These are phyloP conservation scores for Flaveria bidentis DNA, from an alignment of 129 eudicot genomes.

Conservation along the genomic window DNA sequence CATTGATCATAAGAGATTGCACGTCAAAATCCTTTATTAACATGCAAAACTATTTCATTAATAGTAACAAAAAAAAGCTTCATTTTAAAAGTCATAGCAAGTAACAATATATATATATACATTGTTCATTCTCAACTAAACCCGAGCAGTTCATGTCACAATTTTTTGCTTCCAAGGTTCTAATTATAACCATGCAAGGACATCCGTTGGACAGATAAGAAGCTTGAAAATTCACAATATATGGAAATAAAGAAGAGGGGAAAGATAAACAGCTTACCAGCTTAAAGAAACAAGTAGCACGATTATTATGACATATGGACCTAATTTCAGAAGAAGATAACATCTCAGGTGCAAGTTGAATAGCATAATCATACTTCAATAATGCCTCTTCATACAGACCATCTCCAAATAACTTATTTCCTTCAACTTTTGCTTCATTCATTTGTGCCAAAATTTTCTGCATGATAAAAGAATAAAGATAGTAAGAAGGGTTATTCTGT, in stretches of 20 bases:
- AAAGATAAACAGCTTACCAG: slow-evolving; percentile 42
- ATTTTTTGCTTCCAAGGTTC: background rate
- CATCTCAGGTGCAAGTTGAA: slow-evolving; percentile 57
- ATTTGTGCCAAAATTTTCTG: slow-evolving; percentile 78
- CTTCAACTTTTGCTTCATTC: slow-evolving; percentile 76
- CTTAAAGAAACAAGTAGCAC: slow-evolving; percentile 67
- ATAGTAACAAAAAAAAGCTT: too few species aligned
- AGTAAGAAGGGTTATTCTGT: background rate
- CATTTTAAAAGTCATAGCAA: background rate
- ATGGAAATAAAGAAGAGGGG: background rate
- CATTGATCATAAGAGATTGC: background rate
- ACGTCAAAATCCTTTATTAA: background rate
- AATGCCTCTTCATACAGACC: slow-evolving; percentile 78
- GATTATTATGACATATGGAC: slow-evolving; percentile 71
- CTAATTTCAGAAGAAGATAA: slow-evolving; percentile 58
- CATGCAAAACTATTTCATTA: too few species aligned
- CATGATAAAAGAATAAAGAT: slow-evolving; percentile 23
- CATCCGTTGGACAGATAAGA: background rate
- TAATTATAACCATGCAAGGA: background rate
- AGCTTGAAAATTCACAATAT: background rate
- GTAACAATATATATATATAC: background rate
- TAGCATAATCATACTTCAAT: slow-evolving; percentile 68
- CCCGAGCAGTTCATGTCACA: background rate
- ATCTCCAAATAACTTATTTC: slow-evolving; percentile 69
- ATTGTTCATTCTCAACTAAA: background rate